Conservation (phyloP, 2,329 filamentous ascomycete genomes). For the Fusarium tjaetaba region DNA sequence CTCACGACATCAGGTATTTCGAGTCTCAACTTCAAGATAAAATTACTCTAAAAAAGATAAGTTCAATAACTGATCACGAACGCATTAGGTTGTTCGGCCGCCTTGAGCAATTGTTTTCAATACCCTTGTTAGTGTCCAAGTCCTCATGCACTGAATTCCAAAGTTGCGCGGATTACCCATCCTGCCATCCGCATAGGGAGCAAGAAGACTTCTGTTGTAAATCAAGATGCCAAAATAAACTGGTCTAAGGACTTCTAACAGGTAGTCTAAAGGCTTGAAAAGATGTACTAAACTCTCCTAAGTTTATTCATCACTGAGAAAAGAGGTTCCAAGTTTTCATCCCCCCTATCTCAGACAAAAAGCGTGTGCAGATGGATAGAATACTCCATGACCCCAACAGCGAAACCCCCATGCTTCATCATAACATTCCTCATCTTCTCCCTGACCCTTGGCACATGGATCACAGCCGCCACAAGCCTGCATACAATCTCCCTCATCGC, state of each 20-base stretch:
- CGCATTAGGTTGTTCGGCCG: no score
- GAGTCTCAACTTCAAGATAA: not conserved
- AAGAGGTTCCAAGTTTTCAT: not conserved
- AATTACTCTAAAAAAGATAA: not conserved
- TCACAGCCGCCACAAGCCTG: conserved; percentile 9
- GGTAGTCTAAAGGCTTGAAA: not conserved
- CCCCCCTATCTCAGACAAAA: not conserved
- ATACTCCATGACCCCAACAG: conserved; percentile 21
- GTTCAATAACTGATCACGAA: no score
- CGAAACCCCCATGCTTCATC: conserved; percentile 23
- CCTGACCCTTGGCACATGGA: not conserved
- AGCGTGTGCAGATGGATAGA: not conserved
- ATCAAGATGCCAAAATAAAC: not conserved
- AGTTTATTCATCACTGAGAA: not conserved
- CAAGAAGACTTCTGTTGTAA: not conserved
- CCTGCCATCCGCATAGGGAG: not conserved
- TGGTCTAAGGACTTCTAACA: not conserved
- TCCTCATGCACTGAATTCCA: not conserved
- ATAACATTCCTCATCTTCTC: conserved; percentile 3
- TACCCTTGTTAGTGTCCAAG: not conserved
- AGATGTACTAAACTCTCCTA: not conserved
- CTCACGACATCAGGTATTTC: not conserved
- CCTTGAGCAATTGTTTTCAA: no score
- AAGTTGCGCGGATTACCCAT: not conserved
- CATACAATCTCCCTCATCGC: conserved; percentile 23